Evolutionary conservation across 139 green algal genomes (phyloP).

Genomic region (Zygnema cylindricum): DNA sequence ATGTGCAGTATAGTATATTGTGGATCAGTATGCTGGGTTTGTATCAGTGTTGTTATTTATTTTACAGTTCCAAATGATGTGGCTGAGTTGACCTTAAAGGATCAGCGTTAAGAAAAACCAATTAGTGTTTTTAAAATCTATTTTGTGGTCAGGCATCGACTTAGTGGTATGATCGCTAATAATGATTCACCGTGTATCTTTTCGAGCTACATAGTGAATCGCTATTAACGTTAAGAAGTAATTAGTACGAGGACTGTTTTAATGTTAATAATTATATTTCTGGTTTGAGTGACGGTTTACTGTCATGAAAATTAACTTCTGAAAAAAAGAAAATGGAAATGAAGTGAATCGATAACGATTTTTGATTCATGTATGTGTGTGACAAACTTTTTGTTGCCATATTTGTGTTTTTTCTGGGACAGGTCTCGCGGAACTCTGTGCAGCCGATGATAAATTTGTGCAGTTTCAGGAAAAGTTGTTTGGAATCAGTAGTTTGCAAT

Average conservation of each 20-base stretch:
- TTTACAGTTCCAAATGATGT: no score
- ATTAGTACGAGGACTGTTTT: no score
- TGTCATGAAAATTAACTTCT: background rate
- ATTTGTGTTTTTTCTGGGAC: constrained; percentile 16
- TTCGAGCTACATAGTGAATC: no score
- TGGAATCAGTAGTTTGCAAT: constrained; percentile 54
- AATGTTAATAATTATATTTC: constrained; percentile 1
- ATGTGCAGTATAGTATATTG: no score
- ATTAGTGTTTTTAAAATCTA: no score
- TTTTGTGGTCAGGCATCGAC: no score
- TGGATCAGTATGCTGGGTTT: no score
- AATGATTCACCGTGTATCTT: background rate
- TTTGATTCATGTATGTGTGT: background rate
- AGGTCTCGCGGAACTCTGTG: constrained; percentile 81
- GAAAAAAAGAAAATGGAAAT: background rate
- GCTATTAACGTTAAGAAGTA: no score
- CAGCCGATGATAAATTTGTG: constrained; percentile 74
- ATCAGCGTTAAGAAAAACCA: no score
- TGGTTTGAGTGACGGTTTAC: background rate
- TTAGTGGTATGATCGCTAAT: background rate
- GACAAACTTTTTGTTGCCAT: background rate
- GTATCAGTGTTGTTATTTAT: no score
- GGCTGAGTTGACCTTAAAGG: no score
- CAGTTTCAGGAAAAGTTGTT: constrained; percentile 79
- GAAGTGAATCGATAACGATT: background rate